Base-by-base conservation (phyloP, 2,329 filamentous ascomycete genomes). In the Teratosphaeria pseudoeucalypti region DNA sequence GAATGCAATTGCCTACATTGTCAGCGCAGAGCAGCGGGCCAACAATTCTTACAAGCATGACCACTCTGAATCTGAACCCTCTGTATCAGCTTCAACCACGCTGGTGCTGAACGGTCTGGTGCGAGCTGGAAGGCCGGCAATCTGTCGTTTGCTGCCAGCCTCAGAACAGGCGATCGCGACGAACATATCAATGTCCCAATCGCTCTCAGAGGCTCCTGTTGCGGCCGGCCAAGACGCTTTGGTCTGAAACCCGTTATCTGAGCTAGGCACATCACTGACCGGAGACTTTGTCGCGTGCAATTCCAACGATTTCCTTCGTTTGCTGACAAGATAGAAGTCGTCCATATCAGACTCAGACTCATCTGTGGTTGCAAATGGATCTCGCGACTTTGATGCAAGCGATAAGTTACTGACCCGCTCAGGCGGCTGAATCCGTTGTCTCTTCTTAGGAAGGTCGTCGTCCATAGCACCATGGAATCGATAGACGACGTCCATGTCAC, bases 391-490 rank as follows among this genome's bases (percentile, higher is more conserved):
- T 11, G 54, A 29, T 12, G 56, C 56, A 27, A 58, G 43, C 12
- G 56, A 53, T 7, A 54, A 47, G 16, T 53, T 58, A 37, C 56
- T 58, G n/a, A 54, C 11, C 12, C 16, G 47, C 23, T 16, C 34
- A 11, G n/a, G 37, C 19, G 39, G 34, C 34, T 14, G 34, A 9
- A 39, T 16, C 5, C 43, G 58, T 19, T 43, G 53, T 49, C 26
- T 57, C 34, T 54, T 57, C 43, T 47, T 57, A 1, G 27, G 19
- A 16, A 26, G n/a, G 34, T 23, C n/a, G 29, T 60, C 34, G 27
- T 57, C 39, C n/a, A 58, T 55, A 19, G 34, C 16, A 34, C n/a
- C 49, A 56, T 62, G 62, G 57, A 58, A 61, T 34, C 58, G 58
- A 47, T 61, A 63, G 7, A 63, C 43, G 23, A 60, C 54, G 54